phyloP scores from a whole-genome alignment of 805 yeast species.

The Candida anglica region DNA sequence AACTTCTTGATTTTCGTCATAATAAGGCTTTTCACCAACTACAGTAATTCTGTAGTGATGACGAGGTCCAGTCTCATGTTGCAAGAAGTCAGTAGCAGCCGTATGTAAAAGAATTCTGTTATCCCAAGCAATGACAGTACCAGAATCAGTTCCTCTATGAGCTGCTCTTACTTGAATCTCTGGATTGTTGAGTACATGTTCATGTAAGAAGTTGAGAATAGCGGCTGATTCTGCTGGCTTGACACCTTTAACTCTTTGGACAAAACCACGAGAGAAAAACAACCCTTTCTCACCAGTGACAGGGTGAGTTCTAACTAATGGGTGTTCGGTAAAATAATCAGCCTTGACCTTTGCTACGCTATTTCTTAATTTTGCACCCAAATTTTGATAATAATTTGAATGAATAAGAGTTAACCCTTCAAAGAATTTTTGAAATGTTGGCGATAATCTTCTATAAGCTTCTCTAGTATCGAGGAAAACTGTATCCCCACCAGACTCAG shows the following conservation, averaged over 20 bases:
- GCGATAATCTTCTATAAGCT: slow-evolving; percentile 21
- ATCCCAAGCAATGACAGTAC: slow-evolving; percentile 23
- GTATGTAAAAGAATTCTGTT: slow-evolving; percentile 20
- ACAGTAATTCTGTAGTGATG: slow-evolving; percentile 24
- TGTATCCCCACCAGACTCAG: slow-evolving; percentile 23
- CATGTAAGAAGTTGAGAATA: slow-evolving; percentile 17
- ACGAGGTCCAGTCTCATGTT: slow-evolving; percentile 17
- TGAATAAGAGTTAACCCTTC: slow-evolving; percentile 20
- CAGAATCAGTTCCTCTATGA: slow-evolving; percentile 19
- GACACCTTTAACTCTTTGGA: slow-evolving; percentile 18
- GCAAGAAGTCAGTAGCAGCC: slow-evolving; percentile 18
- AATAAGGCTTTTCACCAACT: slow-evolving; percentile 21
- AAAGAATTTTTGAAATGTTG: slow-evolving; percentile 16
- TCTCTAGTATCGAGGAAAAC: slow-evolving; percentile 21
- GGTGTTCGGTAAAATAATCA: slow-evolving; percentile 20
- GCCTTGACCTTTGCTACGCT: slow-evolving; percentile 14
- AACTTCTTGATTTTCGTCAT: slow-evolving; percentile 5
- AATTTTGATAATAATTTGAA: slow-evolving; percentile 18
- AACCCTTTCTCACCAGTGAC: slow-evolving; percentile 22
- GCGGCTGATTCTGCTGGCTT: slow-evolving; percentile 18
- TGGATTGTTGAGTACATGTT: slow-evolving; percentile 18
- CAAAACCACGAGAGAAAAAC: slow-evolving; percentile 17
- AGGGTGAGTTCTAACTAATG: slow-evolving; percentile 25
- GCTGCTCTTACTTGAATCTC: slow-evolving; percentile 22
- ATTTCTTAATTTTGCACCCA: slow-evolving; percentile 10